A percentile compares a stretch with the other conserved stretches of the same genome.
phyloP scores from a whole-genome alignment of 768 basidiomycete genomes.

The Termitomyces sp. region DNA sequence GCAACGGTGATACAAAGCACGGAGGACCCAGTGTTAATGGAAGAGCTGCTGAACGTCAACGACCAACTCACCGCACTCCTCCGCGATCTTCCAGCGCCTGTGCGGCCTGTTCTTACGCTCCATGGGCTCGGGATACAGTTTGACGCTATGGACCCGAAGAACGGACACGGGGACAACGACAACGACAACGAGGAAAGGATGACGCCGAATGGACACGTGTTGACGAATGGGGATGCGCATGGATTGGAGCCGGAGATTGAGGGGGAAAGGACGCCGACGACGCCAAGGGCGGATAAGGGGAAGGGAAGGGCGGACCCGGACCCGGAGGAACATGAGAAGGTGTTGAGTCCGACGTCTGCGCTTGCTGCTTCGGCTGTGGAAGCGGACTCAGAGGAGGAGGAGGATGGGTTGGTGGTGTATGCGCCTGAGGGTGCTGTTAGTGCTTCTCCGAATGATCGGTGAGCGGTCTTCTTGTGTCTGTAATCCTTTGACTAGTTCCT shows the following conservation, averaged over 20 bases:
- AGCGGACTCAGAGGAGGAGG: constrained; percentile 40
- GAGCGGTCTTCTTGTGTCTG: constrained; percentile 14
- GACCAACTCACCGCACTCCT: constrained; percentile 63
- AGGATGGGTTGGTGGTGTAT: constrained; percentile 29
- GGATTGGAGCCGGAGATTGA: constrained; percentile 14
- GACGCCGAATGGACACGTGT: constrained; percentile 1
- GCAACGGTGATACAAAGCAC: constrained; percentile 48
- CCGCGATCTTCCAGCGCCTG: constrained; percentile 37
- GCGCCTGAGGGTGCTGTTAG: constrained; percentile 26
- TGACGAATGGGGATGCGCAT: constrained; percentile 7
- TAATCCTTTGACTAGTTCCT: not conserved
- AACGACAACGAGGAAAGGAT: not conserved
- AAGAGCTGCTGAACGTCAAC: constrained; percentile 65
- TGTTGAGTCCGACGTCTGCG: constrained; percentile 62
- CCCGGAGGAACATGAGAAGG: constrained; percentile 63
- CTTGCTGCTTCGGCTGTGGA: constrained; percentile 38
- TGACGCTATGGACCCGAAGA: constrained; percentile 15
- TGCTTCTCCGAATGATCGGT: constrained; percentile 48
- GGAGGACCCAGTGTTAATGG: constrained; percentile 54
- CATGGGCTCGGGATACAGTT: constrained; percentile 41
- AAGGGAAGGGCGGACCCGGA: constrained; percentile 69
- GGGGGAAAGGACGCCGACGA: constrained; percentile 37
- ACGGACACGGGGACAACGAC: constrained; percentile 1
- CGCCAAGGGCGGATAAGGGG: constrained; percentile 73
- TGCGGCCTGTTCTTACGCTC: constrained; percentile 34